phyloP scores from a whole-genome alignment of 345 rosid species.

The Heritiera littoralis region DNA sequence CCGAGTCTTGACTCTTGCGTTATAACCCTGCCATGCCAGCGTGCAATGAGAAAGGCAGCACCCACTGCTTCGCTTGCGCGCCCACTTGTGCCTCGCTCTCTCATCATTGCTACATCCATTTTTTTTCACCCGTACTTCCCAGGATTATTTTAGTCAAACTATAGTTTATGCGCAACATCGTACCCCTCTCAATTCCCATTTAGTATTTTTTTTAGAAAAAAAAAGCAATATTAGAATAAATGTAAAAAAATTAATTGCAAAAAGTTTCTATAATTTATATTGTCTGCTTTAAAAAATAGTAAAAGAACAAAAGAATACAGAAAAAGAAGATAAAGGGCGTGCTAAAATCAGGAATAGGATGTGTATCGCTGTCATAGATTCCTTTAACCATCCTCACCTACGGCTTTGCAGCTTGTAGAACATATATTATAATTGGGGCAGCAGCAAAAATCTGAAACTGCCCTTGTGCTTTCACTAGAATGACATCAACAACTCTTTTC shows the following conservation, averaged over 20 bases:
- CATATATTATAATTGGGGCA: conserved; percentile 6
- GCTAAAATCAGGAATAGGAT: conserved; percentile 21
- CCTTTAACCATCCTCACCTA: conserved; percentile 26
- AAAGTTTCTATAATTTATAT: conserved; percentile 7
- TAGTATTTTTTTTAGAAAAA: too few relatives aligned
- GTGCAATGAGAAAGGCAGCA: conserved; percentile 63
- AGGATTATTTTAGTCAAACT: conserved; percentile 44
- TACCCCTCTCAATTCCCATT: conserved; percentile 28
- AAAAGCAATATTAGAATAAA: background rate
- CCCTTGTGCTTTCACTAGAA: conserved; percentile 29
- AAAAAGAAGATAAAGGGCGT: background rate
- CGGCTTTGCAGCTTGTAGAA: conserved; percentile 6
- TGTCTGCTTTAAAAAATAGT: background rate
- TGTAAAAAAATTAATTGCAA: background rate
- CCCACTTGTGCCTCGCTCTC: conserved; percentile 54
- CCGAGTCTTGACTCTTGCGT: background rate
- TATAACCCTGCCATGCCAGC: conserved; percentile 36
- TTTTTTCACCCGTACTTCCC: conserved; percentile 22
- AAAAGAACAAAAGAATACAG: background rate
- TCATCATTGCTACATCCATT: conserved; percentile 66
- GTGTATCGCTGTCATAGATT: conserved; percentile 28
- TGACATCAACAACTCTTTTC: conserved; percentile 14
- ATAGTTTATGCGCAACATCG: conserved; percentile 38
- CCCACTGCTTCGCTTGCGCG: conserved; percentile 85
- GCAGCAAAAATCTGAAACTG: conserved; percentile 6